phyloP scores from a whole-genome alignment of 768 basidiomycete genomes.

The Saitozyma podzolica region DNA sequence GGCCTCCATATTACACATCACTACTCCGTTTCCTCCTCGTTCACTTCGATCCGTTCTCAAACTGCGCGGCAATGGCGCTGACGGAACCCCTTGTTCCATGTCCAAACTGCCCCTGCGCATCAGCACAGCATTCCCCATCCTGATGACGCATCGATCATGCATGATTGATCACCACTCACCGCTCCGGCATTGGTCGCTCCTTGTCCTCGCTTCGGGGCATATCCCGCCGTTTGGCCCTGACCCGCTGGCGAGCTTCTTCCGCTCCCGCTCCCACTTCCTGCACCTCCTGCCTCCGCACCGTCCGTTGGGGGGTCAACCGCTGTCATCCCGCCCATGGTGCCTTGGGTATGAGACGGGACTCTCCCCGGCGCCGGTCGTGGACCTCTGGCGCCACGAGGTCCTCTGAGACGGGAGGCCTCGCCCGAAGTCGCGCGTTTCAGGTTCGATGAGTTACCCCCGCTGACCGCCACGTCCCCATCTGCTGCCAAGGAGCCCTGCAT shows the following conservation, averaged over 20 bases:
- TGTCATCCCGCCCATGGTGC: not conserved
- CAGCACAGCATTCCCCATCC: not conserved
- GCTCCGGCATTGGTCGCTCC: conserved; percentile 13
- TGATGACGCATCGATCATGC: conserved; percentile 1
- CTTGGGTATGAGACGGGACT: conserved; percentile 6
- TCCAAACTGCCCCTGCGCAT: conserved; percentile 14
- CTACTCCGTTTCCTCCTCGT: not conserved
- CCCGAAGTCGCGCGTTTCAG: conserved; percentile 36
- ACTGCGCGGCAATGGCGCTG: conserved; percentile 25
- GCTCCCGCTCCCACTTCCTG: not conserved
- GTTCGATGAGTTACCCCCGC: conserved; percentile 9
- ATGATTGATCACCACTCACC: conserved; percentile 5
- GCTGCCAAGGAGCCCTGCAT: conserved; percentile 5
- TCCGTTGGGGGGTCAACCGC: not conserved
- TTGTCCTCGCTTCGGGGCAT: conserved; percentile 16
- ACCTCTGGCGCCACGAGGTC: conserved; percentile 43
- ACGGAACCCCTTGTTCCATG: conserved; percentile 27
- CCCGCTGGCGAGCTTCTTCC: conserved; percentile 1
- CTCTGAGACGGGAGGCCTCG: conserved; percentile 35
- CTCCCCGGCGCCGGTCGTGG: conserved; percentile 38
- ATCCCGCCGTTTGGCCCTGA: conserved; percentile 5
- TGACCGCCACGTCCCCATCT: conserved; percentile 9
- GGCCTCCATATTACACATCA: not conserved
- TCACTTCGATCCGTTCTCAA: conserved; percentile 20
- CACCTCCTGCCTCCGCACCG: not conserved